These are phyloP conservation scores for Alternaria sp. DNA, from an alignment of 2,329 filamentous ascomycete species.

Conservation along the genomic window DNA sequence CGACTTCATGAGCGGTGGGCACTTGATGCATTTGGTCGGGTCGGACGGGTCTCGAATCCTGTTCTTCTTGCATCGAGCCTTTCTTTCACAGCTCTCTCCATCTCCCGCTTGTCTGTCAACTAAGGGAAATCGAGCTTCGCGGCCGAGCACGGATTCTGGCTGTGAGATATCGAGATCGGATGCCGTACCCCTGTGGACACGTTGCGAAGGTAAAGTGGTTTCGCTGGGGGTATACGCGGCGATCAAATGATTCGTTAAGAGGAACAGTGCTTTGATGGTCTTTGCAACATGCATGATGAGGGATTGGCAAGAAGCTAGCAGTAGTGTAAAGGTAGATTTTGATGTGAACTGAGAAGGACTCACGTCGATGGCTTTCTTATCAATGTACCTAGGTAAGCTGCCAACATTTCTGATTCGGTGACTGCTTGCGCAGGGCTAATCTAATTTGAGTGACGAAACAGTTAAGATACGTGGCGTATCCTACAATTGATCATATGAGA, in stretches of 20 bases:
- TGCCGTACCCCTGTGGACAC: not conserved
- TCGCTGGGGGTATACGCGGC: not conserved
- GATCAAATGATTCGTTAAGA: slow-evolving; percentile 7
- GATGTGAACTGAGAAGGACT: not conserved
- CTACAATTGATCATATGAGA: not conserved
- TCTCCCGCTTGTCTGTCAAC: not conserved
- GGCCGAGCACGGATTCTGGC: not conserved
- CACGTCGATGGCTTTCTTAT: not conserved
- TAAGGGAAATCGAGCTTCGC: not conserved
- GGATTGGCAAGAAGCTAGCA: not conserved
- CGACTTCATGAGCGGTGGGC: slow-evolving; percentile 11
- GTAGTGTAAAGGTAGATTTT: not conserved
- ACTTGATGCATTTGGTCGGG: slow-evolving; percentile 10
- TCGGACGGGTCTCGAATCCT: slow-evolving; percentile 8
- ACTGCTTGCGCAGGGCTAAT: not conserved
- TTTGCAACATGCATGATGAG: slow-evolving; percentile 11
- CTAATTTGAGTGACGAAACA: not conserved
- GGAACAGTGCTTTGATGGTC: not conserved
- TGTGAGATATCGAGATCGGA: not conserved
- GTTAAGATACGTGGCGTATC: not conserved
- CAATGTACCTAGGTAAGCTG: not conserved
- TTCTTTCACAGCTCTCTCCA: slow-evolving; percentile 8
- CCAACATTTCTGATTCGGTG: not conserved
- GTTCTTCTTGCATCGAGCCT: slow-evolving; percentile 12
- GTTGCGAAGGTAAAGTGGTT: not conserved